phyloP scores from a whole-genome alignment of 2,329 filamentous ascomycete species.

The Zymoseptoria ardabiliae region DNA sequence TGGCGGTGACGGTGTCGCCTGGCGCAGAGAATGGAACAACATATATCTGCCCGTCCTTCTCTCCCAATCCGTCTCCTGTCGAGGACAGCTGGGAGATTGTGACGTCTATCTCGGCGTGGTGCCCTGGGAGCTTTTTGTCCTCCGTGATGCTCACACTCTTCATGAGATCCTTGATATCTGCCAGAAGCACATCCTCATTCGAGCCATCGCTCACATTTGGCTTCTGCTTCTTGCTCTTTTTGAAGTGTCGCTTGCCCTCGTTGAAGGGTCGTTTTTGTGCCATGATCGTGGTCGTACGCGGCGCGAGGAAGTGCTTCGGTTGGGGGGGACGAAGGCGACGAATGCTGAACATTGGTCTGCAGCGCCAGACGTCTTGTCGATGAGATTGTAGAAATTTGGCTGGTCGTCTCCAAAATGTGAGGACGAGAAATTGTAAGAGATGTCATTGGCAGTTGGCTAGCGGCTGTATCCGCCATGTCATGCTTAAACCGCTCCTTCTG shows the following conservation, averaged over 20 bases:
- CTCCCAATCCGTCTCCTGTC: conserved; percentile 81
- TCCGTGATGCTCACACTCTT: conserved; percentile 23
- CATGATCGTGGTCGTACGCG: conserved; percentile 12
- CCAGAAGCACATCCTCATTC: conserved; percentile 43
- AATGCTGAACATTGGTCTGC: not conserved
- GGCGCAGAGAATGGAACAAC: conserved; percentile 83
- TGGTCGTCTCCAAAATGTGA: not conserved
- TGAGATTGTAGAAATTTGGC: not conserved
- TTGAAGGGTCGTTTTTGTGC: conserved; percentile 33
- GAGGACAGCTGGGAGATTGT: conserved; percentile 79
- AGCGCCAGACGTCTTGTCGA: not conserved
- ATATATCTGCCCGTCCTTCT: conserved; percentile 64
- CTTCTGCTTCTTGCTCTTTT: conserved; percentile 40
- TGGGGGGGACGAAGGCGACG: not conserved
- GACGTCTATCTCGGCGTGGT: conserved; percentile 70
- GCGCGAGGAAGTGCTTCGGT: not conserved
- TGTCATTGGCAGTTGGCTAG: not conserved
- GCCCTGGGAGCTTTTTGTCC: conserved; percentile 43
- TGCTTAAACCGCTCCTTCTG: not conserved
- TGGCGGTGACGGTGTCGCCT: conserved; percentile 72
- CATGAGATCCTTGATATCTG: conserved; percentile 39
- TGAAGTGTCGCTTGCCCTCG: conserved; percentile 32
- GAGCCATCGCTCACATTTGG: conserved; percentile 36
- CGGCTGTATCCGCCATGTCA: not conserved
- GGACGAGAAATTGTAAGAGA: not conserved